Percentiles rank a stretch among this genome's conserved stretches.
These are phyloP conservation scores for Rhipidocladum racemiflorum DNA, from an alignment of 176 grass and related monocot species.

Conservation along the genomic window DNA sequence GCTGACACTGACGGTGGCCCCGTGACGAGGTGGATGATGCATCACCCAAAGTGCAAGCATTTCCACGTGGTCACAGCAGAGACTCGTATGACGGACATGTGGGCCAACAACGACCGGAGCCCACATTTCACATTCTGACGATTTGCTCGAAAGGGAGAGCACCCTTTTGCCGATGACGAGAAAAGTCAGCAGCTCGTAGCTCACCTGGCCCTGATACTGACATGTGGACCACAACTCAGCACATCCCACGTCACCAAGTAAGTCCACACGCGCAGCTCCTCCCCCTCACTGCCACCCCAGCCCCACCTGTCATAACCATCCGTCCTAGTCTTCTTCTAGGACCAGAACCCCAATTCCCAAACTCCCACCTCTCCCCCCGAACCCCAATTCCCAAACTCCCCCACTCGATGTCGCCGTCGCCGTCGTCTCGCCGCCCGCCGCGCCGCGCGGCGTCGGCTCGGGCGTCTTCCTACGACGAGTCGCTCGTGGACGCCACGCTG, in stretches of 20 bases:
- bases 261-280: background rate
- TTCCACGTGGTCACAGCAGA: too few relatives aligned
- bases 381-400: background rate
- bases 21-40: too few relatives aligned
- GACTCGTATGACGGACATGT: background rate
- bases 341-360: background rate
- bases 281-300: background rate
- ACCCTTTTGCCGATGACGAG: too few relatives aligned
- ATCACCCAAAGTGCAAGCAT: too few relatives aligned
- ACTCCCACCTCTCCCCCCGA: background rate
- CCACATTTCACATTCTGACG: background rate
- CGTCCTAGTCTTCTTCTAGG: background rate
- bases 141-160: too few relatives aligned
- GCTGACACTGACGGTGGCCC: too few relatives aligned
- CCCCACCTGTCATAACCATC: background rate
- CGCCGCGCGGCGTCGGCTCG: slow-evolving; percentile 35
- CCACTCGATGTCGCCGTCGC: slow-evolving; percentile 3
- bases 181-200: too few relatives aligned
- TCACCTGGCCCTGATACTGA: background rate
- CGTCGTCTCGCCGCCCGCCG: slow-evolving; percentile 21
- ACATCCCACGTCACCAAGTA: background rate
- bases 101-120: background rate
- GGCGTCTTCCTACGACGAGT: slow-evolving; percentile 73
- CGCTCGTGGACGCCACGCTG: slow-evolving; percentile 55
- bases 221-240: background rate